Evolutionary conservation across 164 flowering plant species (phyloP).

Genomic region (Chimonanthus praecox): DNA sequence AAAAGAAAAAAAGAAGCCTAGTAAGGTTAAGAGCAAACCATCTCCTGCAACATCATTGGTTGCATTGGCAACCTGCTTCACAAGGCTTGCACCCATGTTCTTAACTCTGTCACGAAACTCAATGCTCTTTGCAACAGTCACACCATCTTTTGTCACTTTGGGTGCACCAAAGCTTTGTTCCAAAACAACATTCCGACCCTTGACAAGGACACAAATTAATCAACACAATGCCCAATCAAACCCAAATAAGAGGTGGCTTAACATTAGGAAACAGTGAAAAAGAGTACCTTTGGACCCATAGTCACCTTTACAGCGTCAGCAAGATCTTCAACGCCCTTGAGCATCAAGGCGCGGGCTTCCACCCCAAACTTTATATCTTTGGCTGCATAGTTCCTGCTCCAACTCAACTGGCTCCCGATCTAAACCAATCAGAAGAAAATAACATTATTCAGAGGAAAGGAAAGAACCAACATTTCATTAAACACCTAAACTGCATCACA

Average conservation of each 20-base stretch:
- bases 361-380: slow-evolving; percentile 90
- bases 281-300: slow-evolving; percentile 91
- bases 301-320: slow-evolving; percentile 96
- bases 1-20: neutral
- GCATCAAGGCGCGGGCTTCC: slow-evolving; percentile 89
- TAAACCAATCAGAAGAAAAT: slow-evolving; percentile 16
- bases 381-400: slow-evolving; percentile 91
- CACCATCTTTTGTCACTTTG: slow-evolving; percentile 97
- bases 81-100: slow-evolving; percentile 95
- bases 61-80: slow-evolving; percentile 75
- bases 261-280: neutral
- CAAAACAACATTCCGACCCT: slow-evolving; percentile 86
- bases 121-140: slow-evolving; percentile 92
- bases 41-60: slow-evolving; percentile 12
- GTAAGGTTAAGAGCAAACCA: slow-evolving; percentile 1
- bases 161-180: slow-evolving; percentile 94
- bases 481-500: neutral
- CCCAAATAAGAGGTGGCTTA: neutral
- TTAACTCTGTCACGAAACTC: slow-evolving; percentile 83
- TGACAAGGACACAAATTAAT: neutral
- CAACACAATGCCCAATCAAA: neutral
- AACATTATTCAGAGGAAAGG: neutral
- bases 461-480: slow-evolving; percentile 1
- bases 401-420: slow-evolving; percentile 65
- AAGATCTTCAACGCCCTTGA: slow-evolving; percentile 89